Percentiles rank a stretch among this genome's conserved stretches.
phyloP scores from a whole-genome alignment of 176 grass and related monocot genomes.

The Hordeum vulgare region DNA sequence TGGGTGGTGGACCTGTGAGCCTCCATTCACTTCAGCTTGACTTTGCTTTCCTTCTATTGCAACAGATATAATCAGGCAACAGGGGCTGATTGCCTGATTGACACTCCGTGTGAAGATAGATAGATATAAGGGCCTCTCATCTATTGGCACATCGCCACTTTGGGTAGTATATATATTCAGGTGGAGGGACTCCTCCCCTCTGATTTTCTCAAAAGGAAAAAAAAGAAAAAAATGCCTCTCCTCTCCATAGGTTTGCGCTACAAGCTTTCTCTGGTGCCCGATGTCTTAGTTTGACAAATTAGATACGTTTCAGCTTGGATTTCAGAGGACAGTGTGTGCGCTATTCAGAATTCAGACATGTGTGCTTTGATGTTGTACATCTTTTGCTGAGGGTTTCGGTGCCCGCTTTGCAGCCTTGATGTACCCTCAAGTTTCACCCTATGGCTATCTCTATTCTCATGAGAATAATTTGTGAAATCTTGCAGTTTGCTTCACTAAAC shows the following conservation, averaged over 20 bases:
- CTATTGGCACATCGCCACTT: too few relatives aligned
- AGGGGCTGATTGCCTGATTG: not conserved
- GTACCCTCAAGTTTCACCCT: not conserved
- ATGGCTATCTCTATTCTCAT: too few relatives aligned
- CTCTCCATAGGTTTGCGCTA: too few relatives aligned
- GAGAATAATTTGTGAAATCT: not conserved
- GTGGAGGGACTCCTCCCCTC: too few relatives aligned
- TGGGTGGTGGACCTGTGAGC: not conserved
- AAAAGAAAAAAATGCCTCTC: too few relatives aligned
- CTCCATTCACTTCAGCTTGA: accelerated
- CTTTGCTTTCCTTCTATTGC: not conserved
- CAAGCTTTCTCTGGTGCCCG: too few relatives aligned
- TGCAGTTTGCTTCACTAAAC: not conserved
- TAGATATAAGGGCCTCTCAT: too few relatives aligned
- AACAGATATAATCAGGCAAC: not conserved
- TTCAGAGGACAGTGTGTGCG: too few relatives aligned
- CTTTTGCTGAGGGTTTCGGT: not conserved
- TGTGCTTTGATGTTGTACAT: not conserved
- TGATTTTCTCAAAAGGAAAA: too few relatives aligned
- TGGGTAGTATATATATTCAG: too few relatives aligned
- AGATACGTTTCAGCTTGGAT: too few relatives aligned
- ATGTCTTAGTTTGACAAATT: too few relatives aligned
- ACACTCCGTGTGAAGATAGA: not conserved
- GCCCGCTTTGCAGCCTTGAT: not conserved
- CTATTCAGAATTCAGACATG: not conserved